These are phyloP conservation scores for Pseudopithomyces maydicus DNA, from an alignment of 2,329 filamentous ascomycete genomes.

Conservation along the genomic window DNA sequence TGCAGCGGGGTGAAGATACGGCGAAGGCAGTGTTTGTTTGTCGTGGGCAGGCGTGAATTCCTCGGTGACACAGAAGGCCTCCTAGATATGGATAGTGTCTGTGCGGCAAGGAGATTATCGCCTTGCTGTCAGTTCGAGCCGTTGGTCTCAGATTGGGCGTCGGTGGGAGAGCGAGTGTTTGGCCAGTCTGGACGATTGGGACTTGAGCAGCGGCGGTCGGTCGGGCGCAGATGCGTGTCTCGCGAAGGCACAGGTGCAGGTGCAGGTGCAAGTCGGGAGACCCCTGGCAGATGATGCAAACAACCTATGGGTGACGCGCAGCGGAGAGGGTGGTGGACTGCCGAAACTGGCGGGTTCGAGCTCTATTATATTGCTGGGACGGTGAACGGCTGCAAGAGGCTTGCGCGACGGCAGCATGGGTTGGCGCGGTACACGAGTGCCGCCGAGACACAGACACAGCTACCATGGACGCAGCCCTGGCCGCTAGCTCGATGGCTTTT, in stretches of 20 bases:
- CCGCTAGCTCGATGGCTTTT: background rate
- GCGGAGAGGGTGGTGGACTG: background rate
- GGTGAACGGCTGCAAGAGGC: background rate
- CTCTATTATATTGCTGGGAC: background rate
- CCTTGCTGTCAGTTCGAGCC: background rate
- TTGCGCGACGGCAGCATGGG: background rate
- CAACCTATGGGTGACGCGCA: background rate
- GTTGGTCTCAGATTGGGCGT: conserved; percentile 15
- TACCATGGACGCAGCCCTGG: background rate
- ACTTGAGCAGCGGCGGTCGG: background rate
- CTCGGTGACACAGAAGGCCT: conserved; percentile 22
- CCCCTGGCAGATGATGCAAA: background rate
- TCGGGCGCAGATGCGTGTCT: background rate
- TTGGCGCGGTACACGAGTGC: conserved; percentile 4
- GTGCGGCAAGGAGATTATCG: conserved; percentile 21
- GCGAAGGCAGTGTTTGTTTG: conserved; percentile 8
- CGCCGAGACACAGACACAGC: background rate
- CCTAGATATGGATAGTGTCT: conserved; percentile 33
- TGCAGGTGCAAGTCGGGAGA: background rate
- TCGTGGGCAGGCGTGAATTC: conserved; percentile 25
- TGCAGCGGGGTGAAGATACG: background rate
- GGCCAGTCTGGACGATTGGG: background rate
- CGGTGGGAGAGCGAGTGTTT: conserved; percentile 12
- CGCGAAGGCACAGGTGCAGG: no score
- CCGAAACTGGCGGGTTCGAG: background rate